phyloP scores from a whole-genome alignment of 73 alveolate genomes.

The Paramecium biaurelia region DNA sequence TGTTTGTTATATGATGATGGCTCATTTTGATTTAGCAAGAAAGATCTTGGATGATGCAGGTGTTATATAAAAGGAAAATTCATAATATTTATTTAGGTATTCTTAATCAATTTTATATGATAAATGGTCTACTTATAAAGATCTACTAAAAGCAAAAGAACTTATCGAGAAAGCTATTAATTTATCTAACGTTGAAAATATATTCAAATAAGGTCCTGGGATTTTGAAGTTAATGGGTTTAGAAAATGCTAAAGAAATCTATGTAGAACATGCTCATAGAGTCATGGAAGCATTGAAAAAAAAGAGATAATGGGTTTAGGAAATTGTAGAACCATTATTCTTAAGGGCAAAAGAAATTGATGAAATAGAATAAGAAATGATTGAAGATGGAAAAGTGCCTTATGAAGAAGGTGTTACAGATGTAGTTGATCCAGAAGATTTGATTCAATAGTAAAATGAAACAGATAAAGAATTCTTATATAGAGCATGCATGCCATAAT shows the following conservation, averaged over 20 bases:
- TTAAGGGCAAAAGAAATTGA: constrained; percentile 60
- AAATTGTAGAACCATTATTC: constrained; percentile 34
- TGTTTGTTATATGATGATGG: constrained; percentile 56
- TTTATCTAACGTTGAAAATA: constrained; percentile 46
- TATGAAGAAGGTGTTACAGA: constrained; percentile 53
- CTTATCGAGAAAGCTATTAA: constrained; percentile 47
- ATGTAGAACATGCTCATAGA: constrained; percentile 61
- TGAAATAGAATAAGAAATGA: constrained; percentile 61
- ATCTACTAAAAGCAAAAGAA: constrained; percentile 42
- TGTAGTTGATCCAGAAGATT: constrained; percentile 40
- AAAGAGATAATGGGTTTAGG: constrained; percentile 18
- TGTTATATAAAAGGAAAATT: constrained; percentile 39
- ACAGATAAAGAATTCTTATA: not conserved
- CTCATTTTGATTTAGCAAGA: constrained; percentile 58
- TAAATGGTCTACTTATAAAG: constrained; percentile 56
- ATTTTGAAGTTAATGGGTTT: constrained; percentile 58
- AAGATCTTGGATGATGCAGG: constrained; percentile 54
- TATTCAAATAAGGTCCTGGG: constrained; percentile 61
- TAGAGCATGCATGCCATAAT: not conserved
- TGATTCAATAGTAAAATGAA: not conserved
- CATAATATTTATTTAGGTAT: constrained; percentile 54
- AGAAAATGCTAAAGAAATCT: constrained; percentile 55
- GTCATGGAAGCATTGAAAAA: constrained; percentile 31
- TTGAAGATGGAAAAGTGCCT: constrained; percentile 54
- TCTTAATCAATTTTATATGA: constrained; percentile 54